Evolutionary conservation across 2,329 filamentous ascomycete genomes (phyloP), one percentile per base, ranked within the genome.

Genomic region (Neophaeococcomyces mojaviensis): DNA sequence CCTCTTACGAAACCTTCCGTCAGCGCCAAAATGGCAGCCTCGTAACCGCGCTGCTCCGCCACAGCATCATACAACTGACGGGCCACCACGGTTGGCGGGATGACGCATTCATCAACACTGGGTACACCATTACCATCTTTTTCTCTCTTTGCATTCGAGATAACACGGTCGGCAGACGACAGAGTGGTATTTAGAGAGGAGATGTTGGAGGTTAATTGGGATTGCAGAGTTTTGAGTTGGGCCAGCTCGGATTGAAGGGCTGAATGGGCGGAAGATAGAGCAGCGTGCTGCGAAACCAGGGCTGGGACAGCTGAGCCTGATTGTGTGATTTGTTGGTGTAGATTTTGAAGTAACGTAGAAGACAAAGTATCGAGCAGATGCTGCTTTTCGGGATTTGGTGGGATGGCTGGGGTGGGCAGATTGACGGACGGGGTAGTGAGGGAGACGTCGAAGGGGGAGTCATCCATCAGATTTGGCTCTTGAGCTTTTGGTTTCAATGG

Each of bases 351-450:
- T 2, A 97, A 71, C 0, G 81, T 78, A 46, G 76, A 72, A 30
- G 83, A 88, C 24, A 97, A 76, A 36, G 88, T 84, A 44, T 77
- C 76, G 2, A 95, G 74, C 13, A 97, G 77, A 16, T 85, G 83
- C 64, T 97, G 88, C 62, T 95, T 96, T 66, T 97, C 88, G 0
- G 92, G 92, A 59, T 98, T 98, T 0, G 88, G 89, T 0, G 92
- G 90, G 26, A 96, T 88, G 0, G 90, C 89, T 0, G 92, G 90
- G 1, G 88, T 79, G 4, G 83, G 74, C 6, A 80, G 61, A 18
- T 74, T 68, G 42, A 61, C 60, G 4, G 62, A 13, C 58, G 38
- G 5, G 58, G 46, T 37, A 62, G 77, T 75, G 3, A 81, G 64
- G 18, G 77, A 71, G 4, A 80, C 67, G 49, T 81, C 76, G 46